Conservation (phyloP, 2,329 filamentous ascomycete genomes). For the Cercospora sp. region DNA sequence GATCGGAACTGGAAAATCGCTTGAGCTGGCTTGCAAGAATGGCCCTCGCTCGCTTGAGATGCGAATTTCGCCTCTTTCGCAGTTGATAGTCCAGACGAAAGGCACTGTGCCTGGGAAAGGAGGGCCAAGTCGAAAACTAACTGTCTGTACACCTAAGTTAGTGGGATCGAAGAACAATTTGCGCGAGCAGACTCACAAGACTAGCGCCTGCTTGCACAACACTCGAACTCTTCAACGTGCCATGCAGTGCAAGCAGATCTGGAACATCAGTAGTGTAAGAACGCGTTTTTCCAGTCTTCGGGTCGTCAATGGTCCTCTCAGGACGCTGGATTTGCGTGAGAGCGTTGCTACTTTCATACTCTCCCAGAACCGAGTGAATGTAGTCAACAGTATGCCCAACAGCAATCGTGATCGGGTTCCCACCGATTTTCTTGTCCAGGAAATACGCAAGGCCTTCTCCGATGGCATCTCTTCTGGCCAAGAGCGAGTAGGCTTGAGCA, state of each 20-base stretch:
- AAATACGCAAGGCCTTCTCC: constrained; percentile 31
- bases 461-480: constrained; percentile 19
- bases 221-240: constrained; percentile 22
- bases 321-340: constrained; percentile 31
- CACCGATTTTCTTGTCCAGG: constrained; percentile 31
- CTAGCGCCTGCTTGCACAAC: constrained; percentile 24
- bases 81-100: constrained; percentile 33
- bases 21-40: constrained; percentile 24
- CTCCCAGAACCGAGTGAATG: constrained; percentile 31
- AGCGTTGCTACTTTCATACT: constrained; percentile 22
- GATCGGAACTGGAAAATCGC: constrained; percentile 30
- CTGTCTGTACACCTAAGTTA: constrained; percentile 7
- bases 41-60: constrained; percentile 24
- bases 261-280: constrained; percentile 29
- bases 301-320: constrained; percentile 18
- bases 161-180: neutral
- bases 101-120: constrained; percentile 29
- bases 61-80: constrained; percentile 31
- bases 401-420: constrained; percentile 31
- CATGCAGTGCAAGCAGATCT: constrained; percentile 31
- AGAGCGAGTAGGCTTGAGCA: constrained; percentile 19
- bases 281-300: constrained; percentile 7
- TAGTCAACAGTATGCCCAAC: constrained; percentile 32
- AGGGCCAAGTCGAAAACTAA: constrained; percentile 26
- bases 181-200: constrained; percentile 12